A percentile compares a stretch with the other conserved stretches of the same genome.
Evolutionary conservation across 257 asterid species (phyloP).

Genomic region (Solanum chiquidenum): DNA sequence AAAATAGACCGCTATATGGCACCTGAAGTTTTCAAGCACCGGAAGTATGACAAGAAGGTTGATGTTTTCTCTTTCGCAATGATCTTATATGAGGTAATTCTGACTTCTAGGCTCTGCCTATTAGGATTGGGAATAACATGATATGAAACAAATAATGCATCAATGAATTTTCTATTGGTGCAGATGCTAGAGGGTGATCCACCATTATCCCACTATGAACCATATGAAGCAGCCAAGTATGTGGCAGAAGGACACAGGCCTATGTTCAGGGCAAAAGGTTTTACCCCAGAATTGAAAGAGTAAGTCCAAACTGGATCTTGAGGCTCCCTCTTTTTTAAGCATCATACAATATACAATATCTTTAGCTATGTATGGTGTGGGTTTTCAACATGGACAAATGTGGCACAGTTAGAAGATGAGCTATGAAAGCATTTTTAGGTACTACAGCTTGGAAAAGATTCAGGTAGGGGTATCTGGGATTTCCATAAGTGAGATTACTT

Average conservation of each 20-base stretch:
- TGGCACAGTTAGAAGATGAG: neutral
- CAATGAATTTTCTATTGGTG: conserved; percentile 3
- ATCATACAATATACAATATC: neutral
- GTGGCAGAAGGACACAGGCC: conserved; percentile 96
- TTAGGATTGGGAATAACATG: conserved; percentile 5
- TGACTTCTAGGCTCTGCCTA: neutral
- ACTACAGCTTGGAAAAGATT: neutral
- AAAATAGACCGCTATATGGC: conserved; percentile 92
- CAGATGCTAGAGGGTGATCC: conserved; percentile 99
- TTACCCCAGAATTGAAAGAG: conserved; percentile 68
- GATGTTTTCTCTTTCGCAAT: conserved; percentile 96
- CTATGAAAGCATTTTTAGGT: neutral
- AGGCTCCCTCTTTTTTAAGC: neutral
- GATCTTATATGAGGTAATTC: conserved; percentile 84
- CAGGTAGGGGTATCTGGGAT: neutral
- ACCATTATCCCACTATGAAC: conserved; percentile 70
- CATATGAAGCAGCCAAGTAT: conserved; percentile 85
- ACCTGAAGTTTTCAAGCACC: conserved; percentile 97
- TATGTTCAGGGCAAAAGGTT: conserved; percentile 52
- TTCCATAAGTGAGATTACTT: neutral
- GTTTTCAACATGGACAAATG: neutral
- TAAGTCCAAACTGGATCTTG: conserved; percentile 28
- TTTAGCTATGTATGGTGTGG: neutral
- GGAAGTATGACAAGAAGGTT: conserved; percentile 91
- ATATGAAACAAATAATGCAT: neutral